Conservation (phyloP, 805 yeast species). For the Candida xiaguanensis region DNA sequence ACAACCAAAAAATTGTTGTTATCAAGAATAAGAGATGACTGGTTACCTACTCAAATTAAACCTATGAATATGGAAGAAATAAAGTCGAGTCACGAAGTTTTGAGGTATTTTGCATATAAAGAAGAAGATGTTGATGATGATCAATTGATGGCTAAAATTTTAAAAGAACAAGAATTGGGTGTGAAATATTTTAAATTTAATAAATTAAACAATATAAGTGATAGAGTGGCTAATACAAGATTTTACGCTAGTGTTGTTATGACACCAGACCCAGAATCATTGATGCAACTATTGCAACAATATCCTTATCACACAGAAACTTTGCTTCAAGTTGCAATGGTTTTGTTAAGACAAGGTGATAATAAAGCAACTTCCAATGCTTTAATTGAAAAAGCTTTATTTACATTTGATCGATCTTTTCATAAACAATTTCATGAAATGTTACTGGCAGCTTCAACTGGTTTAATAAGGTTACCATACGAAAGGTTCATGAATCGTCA, state of each 20-base stretch:
- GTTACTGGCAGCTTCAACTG: constrained; percentile 45
- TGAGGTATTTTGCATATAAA: constrained; percentile 27
- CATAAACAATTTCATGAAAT: constrained; percentile 51
- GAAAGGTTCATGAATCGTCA: constrained; percentile 73
- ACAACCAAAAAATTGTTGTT: constrained; percentile 61
- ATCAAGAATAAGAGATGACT: constrained; percentile 74
- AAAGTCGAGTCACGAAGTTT: constrained; percentile 31
- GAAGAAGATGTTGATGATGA: constrained; percentile 27
- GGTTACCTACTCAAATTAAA: constrained; percentile 67
- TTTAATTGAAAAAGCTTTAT: constrained; percentile 69
- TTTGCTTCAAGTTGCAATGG: constrained; percentile 72
- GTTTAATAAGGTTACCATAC: constrained; percentile 68
- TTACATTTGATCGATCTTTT: constrained; percentile 74
- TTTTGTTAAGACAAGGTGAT: constrained; percentile 73
- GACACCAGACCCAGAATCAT: constrained; percentile 75
- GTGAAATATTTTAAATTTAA: constrained; percentile 56
- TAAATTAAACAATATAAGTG: constrained; percentile 29
- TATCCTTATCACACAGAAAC: constrained; percentile 77
- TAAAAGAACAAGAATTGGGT: constrained; percentile 35
- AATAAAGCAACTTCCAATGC: constrained; percentile 66
- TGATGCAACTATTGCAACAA: constrained; percentile 54
- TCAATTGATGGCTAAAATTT: constrained; percentile 27
- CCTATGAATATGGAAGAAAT: constrained; percentile 61
- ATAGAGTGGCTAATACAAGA: constrained; percentile 39
- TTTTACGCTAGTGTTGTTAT: constrained; percentile 65